phyloP scores from a whole-genome alignment of 2,329 filamentous ascomycete species.

The Paramyrothecium roridum region DNA sequence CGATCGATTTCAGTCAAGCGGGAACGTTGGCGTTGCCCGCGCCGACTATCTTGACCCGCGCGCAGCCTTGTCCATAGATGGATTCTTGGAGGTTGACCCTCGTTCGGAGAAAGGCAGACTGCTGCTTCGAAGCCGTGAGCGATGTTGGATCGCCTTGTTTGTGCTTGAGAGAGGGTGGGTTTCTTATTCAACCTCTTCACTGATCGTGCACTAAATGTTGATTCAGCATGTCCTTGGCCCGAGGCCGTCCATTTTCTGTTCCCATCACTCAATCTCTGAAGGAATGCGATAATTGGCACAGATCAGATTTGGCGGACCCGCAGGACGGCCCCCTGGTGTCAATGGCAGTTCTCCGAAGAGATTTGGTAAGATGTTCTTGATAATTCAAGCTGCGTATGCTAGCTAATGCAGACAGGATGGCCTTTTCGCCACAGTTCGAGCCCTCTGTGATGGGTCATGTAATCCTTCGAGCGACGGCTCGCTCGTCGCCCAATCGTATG shows the following conservation, averaged over 20 bases:
- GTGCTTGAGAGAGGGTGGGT: slow-evolving; percentile 65
- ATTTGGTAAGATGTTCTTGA: slow-evolving; percentile 45
- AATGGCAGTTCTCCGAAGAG: slow-evolving; percentile 65
- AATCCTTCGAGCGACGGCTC: slow-evolving; percentile 45
- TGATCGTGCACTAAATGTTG: background rate
- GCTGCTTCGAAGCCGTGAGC: slow-evolving; percentile 61
- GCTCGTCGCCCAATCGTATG: slow-evolving; percentile 49
- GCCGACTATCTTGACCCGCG: slow-evolving; percentile 68
- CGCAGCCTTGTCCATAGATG: slow-evolving; percentile 64
- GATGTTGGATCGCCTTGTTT: slow-evolving; percentile 69
- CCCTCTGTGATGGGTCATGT: slow-evolving; percentile 57
- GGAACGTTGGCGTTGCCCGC: slow-evolving; percentile 47
- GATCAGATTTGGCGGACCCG: slow-evolving; percentile 58
- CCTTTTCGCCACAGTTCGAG: slow-evolving; percentile 54
- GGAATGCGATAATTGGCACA: slow-evolving; percentile 68
- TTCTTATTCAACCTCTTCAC: background rate
- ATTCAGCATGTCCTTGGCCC: slow-evolving; percentile 61
- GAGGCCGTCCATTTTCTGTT: slow-evolving; percentile 66
- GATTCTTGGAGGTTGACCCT: slow-evolving; percentile 61
- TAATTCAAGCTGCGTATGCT: slow-evolving; percentile 1
- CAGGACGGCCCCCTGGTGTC: slow-evolving; percentile 71
- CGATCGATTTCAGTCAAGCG: slow-evolving; percentile 39
- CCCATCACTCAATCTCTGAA: slow-evolving; percentile 64
- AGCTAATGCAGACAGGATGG: slow-evolving; percentile 37
- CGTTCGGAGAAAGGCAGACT: slow-evolving; percentile 57